These are phyloP conservation scores for Podospora conica DNA, from an alignment of 495 filamentous ascomycete species.

Conservation along the genomic window DNA sequence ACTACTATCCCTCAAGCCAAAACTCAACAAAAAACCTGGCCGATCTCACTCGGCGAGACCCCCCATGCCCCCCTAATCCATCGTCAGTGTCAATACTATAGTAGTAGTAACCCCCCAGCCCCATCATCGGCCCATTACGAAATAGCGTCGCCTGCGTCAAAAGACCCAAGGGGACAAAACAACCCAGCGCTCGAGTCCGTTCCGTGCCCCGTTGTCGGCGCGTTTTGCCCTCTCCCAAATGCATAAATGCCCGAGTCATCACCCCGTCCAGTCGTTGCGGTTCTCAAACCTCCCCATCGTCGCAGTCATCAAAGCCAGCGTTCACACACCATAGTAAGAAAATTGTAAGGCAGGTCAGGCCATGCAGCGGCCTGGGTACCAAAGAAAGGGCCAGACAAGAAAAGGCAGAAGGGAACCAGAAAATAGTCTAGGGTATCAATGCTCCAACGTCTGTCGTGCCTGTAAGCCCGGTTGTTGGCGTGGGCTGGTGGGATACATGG, in stretches of 20 bases:
- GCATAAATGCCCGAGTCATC: background rate
- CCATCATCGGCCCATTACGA: background rate
- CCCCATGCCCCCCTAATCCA: background rate
- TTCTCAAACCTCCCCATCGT: background rate
- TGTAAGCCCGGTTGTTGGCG: background rate
- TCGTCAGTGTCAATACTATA: background rate
- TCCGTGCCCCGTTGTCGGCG: background rate
- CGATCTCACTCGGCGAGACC: background rate
- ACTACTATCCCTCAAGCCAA: background rate
- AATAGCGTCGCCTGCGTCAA: background rate
- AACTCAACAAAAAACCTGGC: background rate
- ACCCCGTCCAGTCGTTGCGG: background rate
- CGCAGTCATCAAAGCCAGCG: background rate
- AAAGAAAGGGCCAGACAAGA: background rate
- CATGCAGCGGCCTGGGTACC: background rate
- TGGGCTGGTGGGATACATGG: background rate
- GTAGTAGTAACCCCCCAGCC: background rate
- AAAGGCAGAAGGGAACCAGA: background rate
- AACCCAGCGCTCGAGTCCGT: background rate
- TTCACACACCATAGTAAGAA: background rate
- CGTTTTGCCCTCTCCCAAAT: background rate
- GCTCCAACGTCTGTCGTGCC: background rate
- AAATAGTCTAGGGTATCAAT: background rate
- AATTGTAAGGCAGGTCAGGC: background rate
- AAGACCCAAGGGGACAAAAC: background rate